Base-by-base conservation (phyloP, 2,329 filamentous ascomycete genomes). In the Malbranchea zuffiana region DNA sequence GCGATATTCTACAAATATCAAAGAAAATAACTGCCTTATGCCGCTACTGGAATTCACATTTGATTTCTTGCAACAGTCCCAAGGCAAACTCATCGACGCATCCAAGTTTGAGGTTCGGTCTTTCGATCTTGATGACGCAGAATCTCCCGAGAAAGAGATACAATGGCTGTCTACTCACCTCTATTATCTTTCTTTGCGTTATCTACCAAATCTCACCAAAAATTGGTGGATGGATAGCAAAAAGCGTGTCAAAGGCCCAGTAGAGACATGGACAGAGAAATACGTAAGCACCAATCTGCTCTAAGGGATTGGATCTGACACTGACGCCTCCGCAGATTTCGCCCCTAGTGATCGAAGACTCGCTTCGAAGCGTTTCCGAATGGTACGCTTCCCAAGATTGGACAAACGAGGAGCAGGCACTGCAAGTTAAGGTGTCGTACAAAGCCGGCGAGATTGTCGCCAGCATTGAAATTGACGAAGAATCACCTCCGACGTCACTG, bases 381-480 rank as follows among this genome's bases (percentile, higher is more conserved):
- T 67, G 64, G 59, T 55, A 55, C 6, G 49, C 53, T 11, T 59
- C 54, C 3, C 62, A 66, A 47, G 65, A 67, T 39, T 51, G 54
- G 16, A 46, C 47, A n/a, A 67, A 73, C 28, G 68, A 71, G 47
- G 68, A 74, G 24, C 60, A 62, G 25, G 56, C 63, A 6, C 64
- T 80, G 48, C 61, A 59, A 11, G 68, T 96, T 39, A 87, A 82
- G 54, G 74, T 92, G 6, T 82, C 78, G 39, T 71, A 72, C 21
- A 68, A 74, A 7, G 76, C 77, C 1, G 72, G 74, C 32, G 88
- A 96, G 57, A 75, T 96, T 23, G 80, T 78, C 8, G 86, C 85
- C 0, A 78, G 78, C 3, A 95, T 94, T 55, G 76, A 82, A 35
- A 75, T 98, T 7, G 90, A 98, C 54, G 88, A 96, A 42, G 76